These are phyloP conservation scores for Exophiala sp. DNA, from an alignment of 2,329 filamentous ascomycete species.

Conservation along the genomic window DNA sequence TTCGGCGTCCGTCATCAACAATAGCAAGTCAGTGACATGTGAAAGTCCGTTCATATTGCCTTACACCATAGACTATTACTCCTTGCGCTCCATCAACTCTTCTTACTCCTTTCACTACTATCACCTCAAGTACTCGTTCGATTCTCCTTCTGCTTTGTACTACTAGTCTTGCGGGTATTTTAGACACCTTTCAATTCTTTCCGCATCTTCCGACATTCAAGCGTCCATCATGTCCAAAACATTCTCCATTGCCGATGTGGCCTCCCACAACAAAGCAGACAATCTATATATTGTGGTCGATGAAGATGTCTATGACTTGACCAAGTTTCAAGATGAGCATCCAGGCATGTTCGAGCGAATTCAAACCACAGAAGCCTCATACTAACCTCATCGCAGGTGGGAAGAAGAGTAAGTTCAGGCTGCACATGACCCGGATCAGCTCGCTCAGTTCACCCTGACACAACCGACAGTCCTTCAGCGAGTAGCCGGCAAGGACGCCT, in stretches of 20 bases:
- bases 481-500: conserved; percentile 64
- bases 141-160: not conserved
- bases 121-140: not conserved
- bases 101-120: not conserved
- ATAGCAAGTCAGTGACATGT: not conserved
- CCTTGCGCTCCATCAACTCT: not conserved
- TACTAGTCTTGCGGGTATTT: not conserved
- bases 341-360: conserved; percentile 45
- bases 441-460: conserved; percentile 1
- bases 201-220: conserved; percentile 6
- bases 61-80: not conserved
- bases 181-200: conserved; percentile 1
- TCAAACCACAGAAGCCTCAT: conserved; percentile 6
- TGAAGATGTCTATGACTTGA: conserved; percentile 92
- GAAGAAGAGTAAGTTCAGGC: conserved; percentile 59
- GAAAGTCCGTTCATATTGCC: not conserved
- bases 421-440: not conserved
- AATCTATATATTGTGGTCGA: conserved; percentile 88
- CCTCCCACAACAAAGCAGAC: conserved; percentile 83
- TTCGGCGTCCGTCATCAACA: not conserved
- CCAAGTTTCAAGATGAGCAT: conserved; percentile 81
- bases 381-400: conserved; percentile 51
- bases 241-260: conserved; percentile 80
- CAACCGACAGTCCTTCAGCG: conserved; percentile 55
- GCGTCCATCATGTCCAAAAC: conserved; percentile 71